Conservation (phyloP, 495 filamentous ascomycete genomes). For the Aspergillus nanangensis region DNA sequence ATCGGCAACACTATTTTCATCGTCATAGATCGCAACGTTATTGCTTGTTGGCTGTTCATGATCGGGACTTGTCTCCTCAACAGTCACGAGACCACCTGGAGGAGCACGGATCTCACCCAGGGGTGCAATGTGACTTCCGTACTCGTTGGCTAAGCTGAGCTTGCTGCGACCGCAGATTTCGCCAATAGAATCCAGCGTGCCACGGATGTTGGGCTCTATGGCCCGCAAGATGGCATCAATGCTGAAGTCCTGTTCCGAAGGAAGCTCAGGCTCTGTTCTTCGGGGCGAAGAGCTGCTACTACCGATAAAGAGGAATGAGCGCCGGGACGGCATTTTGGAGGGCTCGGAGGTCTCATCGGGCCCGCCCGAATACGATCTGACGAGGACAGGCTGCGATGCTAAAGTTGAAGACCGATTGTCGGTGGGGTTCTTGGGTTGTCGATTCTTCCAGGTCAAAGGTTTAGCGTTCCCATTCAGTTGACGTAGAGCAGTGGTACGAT, state of each 20-base stretch:
- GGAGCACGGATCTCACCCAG: conserved; percentile 50
- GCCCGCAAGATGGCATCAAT: conserved; percentile 57
- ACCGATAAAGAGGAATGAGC: conserved; percentile 25
- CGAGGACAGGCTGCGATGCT: conserved; percentile 40
- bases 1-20: conserved; percentile 25
- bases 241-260: conserved; percentile 50
- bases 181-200: conserved; percentile 57
- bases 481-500: conserved; percentile 26
- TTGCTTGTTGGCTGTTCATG: conserved; percentile 28
- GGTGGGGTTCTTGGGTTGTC: conserved; percentile 9
- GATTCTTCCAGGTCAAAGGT: conserved; percentile 19
- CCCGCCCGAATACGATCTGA: conserved; percentile 39
- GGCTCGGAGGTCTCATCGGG: conserved; percentile 16
- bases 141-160: conserved; percentile 59
- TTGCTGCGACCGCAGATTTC: conserved; percentile 61
- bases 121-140: conserved; percentile 59
- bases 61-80: conserved; percentile 39
- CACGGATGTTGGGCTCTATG: conserved; percentile 53
- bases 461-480: conserved; percentile 24
- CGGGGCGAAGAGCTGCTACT: conserved; percentile 8
- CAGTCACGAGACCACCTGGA: conserved; percentile 29
- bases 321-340: conserved; percentile 32
- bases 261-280: conserved; percentile 30
- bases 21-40: conserved; percentile 33
- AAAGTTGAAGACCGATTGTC: conserved; percentile 19